phyloP scores from a whole-genome alignment of 352 stramenopile species.

The Phytophthora cactorum region DNA sequence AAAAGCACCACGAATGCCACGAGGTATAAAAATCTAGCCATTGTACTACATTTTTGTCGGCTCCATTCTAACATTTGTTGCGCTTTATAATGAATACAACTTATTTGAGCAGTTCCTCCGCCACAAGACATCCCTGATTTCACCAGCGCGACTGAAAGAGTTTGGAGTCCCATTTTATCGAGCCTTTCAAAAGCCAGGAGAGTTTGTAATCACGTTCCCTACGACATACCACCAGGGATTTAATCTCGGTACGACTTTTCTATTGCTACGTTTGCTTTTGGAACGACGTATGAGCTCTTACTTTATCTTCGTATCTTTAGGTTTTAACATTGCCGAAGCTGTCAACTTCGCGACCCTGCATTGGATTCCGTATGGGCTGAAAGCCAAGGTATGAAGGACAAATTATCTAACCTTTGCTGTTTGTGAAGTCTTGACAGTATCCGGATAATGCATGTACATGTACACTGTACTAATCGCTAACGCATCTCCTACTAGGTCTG shows the following conservation, averaged over 20 bases:
- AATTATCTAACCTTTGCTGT: background rate
- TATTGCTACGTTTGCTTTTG: background rate
- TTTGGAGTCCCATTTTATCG: slow-evolving; percentile 85
- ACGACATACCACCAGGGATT: slow-evolving; percentile 90
- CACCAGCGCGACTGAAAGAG: slow-evolving; percentile 77
- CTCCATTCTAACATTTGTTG: background rate
- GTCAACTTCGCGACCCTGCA: slow-evolving; percentile 91
- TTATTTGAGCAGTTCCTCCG: slow-evolving; percentile 82
- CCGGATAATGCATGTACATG: too few species aligned
- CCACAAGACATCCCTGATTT: slow-evolving; percentile 94
- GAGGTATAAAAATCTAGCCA: slow-evolving; percentile 41
- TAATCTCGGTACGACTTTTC: slow-evolving; percentile 73
- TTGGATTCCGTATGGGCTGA: slow-evolving; percentile 83
- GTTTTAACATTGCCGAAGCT: slow-evolving; percentile 92
- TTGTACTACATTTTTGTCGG: background rate
- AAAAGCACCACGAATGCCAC: slow-evolving; percentile 84
- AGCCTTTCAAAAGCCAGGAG: slow-evolving; percentile 83
- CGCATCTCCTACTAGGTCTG: slow-evolving; percentile 56
- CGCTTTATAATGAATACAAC: background rate
- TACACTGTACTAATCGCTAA: background rate
- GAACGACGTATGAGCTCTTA: background rate
- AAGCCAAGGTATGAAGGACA: slow-evolving; percentile 64
- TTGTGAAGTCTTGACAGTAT: background rate
- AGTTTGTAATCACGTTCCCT: slow-evolving; percentile 95
- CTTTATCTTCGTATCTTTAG: slow-evolving; percentile 30